Base-by-base conservation (phyloP, 192 early-diverging fungal species). In the Coemansia sp. region DNA sequence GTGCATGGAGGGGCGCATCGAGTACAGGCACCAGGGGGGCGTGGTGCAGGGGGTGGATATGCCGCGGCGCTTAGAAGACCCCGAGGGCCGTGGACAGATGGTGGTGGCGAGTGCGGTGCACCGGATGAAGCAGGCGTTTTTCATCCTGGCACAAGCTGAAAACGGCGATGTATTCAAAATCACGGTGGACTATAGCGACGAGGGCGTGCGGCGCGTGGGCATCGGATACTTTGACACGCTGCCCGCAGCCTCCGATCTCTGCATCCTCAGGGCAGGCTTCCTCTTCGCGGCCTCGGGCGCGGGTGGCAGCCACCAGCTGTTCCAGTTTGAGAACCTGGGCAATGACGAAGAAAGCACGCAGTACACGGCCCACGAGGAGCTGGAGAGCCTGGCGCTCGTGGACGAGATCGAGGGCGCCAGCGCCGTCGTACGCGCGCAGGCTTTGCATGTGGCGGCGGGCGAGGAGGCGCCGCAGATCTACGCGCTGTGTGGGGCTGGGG, bases 181-280 rank as follows among this genome's bases (percentile, higher is more conserved):
- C 44, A 93, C 93, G 4, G 88, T 98, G 70, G 93, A 95, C 34
- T 91, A 89, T 69, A 80, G 78, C 17, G 86, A 81, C 3, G 85
- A 85, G 24, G 10, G 17, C 24, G 78, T 89, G 4, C 85, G 84
- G 17, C 85, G 85, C 3, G 84, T 99, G 74, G 89, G 87, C 33
- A 91, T 98, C 66, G 92, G 93, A 68, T 98, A 98, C 71, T 98
- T 98, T 81, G 96, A 98, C 70, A 95, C 94, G 6, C 85, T 99
- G 5, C 89, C 95, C n/a, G 85, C 95, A 7, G 86, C 95, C 9
- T 83, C 87, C 16, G 83, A 87, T 31, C 70, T 99, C 48, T 88
- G 91, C 59, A 88, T 99, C 46, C 85, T 99, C 56, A 94, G 93
- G 68, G 90, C 92, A 35, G 98, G 98, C 36, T 97, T 96, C 60